A percentile compares a stretch with the other conserved stretches of the same genome.
Conservation (phyloP, 768 basidiomycete genomes). For the Rhodotorula graminis region DNA sequence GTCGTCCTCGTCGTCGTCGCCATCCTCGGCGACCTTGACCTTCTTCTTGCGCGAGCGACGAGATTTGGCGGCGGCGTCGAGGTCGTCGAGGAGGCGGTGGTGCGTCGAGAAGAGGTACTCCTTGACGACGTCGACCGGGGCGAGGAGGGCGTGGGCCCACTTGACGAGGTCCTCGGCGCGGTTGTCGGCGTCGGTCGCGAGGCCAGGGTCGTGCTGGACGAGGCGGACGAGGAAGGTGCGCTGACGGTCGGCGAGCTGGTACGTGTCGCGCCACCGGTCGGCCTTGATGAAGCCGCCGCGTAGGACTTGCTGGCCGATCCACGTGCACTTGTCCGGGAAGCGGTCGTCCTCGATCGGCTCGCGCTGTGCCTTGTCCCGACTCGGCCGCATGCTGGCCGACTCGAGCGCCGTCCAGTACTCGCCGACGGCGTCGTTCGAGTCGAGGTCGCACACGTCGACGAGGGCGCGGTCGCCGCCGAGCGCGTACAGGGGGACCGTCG, state of each 20-base stretch:
- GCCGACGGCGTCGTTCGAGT: slow-evolving; percentile 46
- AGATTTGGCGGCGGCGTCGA: background rate
- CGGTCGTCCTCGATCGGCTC: background rate
- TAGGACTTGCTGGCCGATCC: rapidly evolving
- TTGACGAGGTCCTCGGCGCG: background rate
- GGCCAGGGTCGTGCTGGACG: slow-evolving; percentile 51
- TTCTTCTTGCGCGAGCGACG: background rate
- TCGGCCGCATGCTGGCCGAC: slow-evolving; percentile 13
- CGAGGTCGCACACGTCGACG: background rate
- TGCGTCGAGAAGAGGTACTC: slow-evolving; percentile 50
- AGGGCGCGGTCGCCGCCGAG: slow-evolving; percentile 1
- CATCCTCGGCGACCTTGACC: background rate
- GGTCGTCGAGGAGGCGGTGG: slow-evolving; percentile 47
- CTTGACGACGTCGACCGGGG: slow-evolving; percentile 55
- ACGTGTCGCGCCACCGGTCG: slow-evolving; percentile 56
- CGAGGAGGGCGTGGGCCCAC: slow-evolving; percentile 48
- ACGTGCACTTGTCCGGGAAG: background rate
- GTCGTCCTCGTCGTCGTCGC: slow-evolving; percentile 42
- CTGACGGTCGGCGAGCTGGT: slow-evolving; percentile 65
- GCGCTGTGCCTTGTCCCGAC: background rate
- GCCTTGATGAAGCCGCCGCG: background rate
- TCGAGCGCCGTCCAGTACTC: slow-evolving; percentile 61
- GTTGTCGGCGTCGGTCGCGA: slow-evolving; percentile 49
- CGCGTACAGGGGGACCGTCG: slow-evolving; percentile 17
- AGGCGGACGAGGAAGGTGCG: slow-evolving; percentile 60